Evolutionary conservation across 2,329 filamentous ascomycete genomes (phyloP).

Genomic region (Penicillium sp.): DNA sequence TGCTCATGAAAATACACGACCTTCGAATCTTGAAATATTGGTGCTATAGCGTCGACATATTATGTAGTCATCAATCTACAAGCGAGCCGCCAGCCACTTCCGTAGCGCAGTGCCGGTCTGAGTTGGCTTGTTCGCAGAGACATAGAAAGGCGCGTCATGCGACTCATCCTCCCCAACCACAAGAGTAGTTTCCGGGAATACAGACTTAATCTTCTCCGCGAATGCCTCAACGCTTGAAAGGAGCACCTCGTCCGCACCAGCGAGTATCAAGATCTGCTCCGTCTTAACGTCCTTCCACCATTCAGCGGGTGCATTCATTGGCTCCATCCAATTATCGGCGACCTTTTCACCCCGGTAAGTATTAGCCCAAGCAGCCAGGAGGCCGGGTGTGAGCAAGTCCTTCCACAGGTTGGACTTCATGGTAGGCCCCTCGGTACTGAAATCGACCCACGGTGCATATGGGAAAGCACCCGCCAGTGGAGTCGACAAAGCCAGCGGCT

Average conservation of each 20-base stretch:
- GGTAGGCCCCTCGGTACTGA: constrained; percentile 44
- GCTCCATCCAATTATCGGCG: constrained; percentile 55
- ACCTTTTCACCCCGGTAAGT: constrained; percentile 47
- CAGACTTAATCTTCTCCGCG: constrained; percentile 35
- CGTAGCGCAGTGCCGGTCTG: constrained; percentile 30
- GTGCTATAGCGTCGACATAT: constrained; percentile 5
- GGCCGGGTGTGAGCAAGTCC: constrained; percentile 48
- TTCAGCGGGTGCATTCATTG: constrained; percentile 46
- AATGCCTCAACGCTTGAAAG: constrained; percentile 39
- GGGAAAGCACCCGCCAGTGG: constrained; percentile 49
- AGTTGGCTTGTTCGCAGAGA: constrained; percentile 23
- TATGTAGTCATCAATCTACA: constrained; percentile 18
- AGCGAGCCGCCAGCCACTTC: constrained; percentile 30
- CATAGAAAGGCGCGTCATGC: constrained; percentile 33
- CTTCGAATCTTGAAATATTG: constrained; percentile 18
- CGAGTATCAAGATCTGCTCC: constrained; percentile 54
- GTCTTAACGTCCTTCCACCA: constrained; percentile 57
- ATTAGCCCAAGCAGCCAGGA: constrained; percentile 45
- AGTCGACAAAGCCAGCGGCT: constrained; percentile 42
- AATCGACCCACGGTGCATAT: constrained; percentile 59
- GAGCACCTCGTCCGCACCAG: constrained; percentile 57
- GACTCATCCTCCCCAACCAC: constrained; percentile 32
- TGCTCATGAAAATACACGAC: constrained; percentile 30
- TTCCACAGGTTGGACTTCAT: constrained; percentile 49
- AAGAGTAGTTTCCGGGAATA: constrained; percentile 30